phyloP scores from a whole-genome alignment of 768 basidiomycete species.

The Tubosaeta sp. region DNA sequence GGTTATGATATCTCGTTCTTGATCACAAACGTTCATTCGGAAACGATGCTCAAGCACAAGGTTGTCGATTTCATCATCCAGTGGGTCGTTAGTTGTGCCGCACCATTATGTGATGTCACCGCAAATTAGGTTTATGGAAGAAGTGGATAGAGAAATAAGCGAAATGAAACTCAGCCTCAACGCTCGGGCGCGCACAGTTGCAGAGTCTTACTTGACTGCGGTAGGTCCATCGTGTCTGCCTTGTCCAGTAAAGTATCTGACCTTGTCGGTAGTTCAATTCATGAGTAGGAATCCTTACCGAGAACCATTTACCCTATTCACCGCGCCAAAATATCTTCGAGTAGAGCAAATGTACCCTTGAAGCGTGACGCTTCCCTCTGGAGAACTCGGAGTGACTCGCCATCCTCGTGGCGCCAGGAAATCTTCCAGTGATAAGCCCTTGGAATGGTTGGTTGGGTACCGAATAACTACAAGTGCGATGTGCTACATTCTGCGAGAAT shows the following conservation, averaged over 20 bases:
- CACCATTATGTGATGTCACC: background rate
- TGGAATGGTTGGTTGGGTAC: constrained; percentile 3
- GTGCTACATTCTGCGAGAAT: constrained; percentile 20
- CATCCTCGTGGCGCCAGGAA: background rate
- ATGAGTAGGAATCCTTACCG: constrained; percentile 10
- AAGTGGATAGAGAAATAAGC: constrained; percentile 98
- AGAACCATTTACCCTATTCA: constrained; percentile 10
- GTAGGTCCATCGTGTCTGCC: constrained; percentile 42
- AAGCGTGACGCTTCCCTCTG: constrained; percentile 6
- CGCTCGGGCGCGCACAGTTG: constrained; percentile 93
- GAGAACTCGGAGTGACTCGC: background rate
- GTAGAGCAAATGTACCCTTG: constrained; percentile 19
- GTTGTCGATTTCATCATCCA: constrained; percentile 99
- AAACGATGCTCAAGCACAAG: constrained; percentile 99
- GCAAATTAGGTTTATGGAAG: constrained; percentile 85
- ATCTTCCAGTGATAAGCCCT: constrained; percentile 5
- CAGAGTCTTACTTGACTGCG: constrained; percentile 92
- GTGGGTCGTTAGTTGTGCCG: constrained; percentile 41
- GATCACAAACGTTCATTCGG: constrained; percentile 94
- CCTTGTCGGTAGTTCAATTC: constrained; percentile 21
- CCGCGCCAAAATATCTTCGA: constrained; percentile 9
- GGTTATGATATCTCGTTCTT: constrained; percentile 99
- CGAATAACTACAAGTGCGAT: constrained; percentile 15
- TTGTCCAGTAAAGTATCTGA: constrained; percentile 2
- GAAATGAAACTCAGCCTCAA: constrained; percentile 99